Evolutionary conservation across 176 grass and related monocot species (phyloP), one percentile per base, ranked within the genome.

Genomic region (Oryza rufipogon): DNA sequence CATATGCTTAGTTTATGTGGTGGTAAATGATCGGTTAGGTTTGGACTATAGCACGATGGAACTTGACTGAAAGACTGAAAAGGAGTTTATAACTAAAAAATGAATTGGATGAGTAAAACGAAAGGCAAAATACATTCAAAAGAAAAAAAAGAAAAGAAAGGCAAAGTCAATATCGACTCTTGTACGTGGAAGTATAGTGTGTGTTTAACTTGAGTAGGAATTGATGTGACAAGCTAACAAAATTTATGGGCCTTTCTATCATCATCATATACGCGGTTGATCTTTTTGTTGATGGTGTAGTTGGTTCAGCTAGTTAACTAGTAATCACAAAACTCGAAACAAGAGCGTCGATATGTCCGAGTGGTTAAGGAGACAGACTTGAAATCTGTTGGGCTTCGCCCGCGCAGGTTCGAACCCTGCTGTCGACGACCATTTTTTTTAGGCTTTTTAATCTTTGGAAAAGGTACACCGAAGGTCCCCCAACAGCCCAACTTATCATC

Each of bases 341-440:
- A 19, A 1, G 6, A 9, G 6, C 0, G 87, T 92, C 90, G 90
- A 95, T 92, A 95, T 95, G 88, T 95, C 90, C 93, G 93, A 92
- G 93, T 92, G 93, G 93, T 95, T 91, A 98, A 95, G 96, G 96
- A 95, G 92, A 98, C 92, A 90, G 89, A 98, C 92, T 98, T 94
- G 95, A 98, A 98, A 98, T 93, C 87, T 98, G 91, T 93, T 98
- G 92, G 95, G 92, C 89, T 93, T 46, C 71, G 91, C 92, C 92
- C 91, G 91, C 95, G 89, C 92, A 98, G 88, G 88, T 92, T 92
- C 88, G 86, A 90, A 87, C 91, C 93, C 93, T 92, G 90, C 90
- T 92, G 83, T 95, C 90, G 93, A 95, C 93, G 86, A 3, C 0
- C 9, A 0, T 9, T 60, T n/a, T 60, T 23, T 60, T 60, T 32